phyloP scores from a whole-genome alignment of 1,139 yeast genomes.

The Nakaseomyces uthaithaninus region DNA sequence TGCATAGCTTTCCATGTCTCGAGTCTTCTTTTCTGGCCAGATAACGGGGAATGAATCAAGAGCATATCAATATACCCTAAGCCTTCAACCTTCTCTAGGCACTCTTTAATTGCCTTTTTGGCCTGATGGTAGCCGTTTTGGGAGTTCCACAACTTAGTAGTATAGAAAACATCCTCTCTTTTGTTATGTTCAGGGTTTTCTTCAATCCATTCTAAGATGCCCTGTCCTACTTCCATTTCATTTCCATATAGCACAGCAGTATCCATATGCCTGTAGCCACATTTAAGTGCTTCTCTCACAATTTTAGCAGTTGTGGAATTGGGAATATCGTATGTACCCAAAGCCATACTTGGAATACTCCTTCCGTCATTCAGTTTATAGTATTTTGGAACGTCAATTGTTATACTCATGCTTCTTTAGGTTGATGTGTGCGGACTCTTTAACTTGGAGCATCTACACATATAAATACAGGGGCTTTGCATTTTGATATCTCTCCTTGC shows the following conservation, averaged over 20 bases:
- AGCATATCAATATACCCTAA: constrained; percentile 41
- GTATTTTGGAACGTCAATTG: constrained; percentile 17
- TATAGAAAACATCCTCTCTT: constrained; percentile 58
- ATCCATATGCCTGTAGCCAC: constrained; percentile 67
- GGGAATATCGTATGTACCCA: constrained; percentile 50
- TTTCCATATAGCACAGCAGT: constrained; percentile 53
- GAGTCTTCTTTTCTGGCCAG: constrained; percentile 43
- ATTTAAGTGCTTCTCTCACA: constrained; percentile 46
- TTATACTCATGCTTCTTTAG: not conserved
- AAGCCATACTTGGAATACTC: constrained; percentile 48
- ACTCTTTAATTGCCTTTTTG: constrained; percentile 43
- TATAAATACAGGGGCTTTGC: too few species aligned
- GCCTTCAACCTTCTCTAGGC: constrained; percentile 43
- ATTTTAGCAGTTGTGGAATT: constrained; percentile 35
- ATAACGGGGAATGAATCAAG: constrained; percentile 53
- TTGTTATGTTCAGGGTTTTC: constrained; percentile 39
- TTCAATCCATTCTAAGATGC: constrained; percentile 46
- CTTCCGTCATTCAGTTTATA: constrained; percentile 37
- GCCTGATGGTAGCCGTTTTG: constrained; percentile 56
- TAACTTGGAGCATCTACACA: too few species aligned
- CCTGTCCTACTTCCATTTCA: constrained; percentile 45
- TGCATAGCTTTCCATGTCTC: constrained; percentile 58
- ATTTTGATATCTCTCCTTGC: too few species aligned
- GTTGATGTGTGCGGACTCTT: too few species aligned
- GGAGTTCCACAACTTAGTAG: constrained; percentile 58